A percentile compares a stretch with the other conserved stretches of the same genome.
Conservation (phyloP, 2,329 filamentous ascomycete species). For the Fusarium sp. region DNA sequence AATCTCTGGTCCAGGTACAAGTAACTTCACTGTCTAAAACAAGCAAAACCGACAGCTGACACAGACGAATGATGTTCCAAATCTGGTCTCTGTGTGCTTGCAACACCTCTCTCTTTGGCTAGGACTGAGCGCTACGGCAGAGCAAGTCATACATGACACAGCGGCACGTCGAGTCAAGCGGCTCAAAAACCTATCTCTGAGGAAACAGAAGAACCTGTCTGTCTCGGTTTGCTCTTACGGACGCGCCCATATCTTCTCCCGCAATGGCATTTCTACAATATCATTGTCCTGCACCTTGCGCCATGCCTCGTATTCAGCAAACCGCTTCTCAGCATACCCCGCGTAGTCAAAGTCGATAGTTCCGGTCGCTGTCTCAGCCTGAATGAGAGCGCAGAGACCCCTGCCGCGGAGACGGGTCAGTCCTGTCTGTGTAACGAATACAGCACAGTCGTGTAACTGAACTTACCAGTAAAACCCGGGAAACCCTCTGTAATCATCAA, state of each 20-base stretch:
- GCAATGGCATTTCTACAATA: background rate
- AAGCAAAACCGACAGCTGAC: background rate
- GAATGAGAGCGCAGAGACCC: conserved; percentile 41
- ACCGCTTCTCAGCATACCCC: conserved; percentile 36
- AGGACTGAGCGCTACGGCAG: background rate
- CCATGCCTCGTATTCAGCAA: conserved; percentile 38
- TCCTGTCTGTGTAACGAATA: background rate
- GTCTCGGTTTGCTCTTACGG: conserved; percentile 6
- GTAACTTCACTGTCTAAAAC: conserved; percentile 1
- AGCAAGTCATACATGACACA: conserved; percentile 20
- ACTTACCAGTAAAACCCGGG: conserved; percentile 43
- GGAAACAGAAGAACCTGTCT: background rate
- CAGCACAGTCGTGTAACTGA: background rate
- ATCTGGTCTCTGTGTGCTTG: background rate
- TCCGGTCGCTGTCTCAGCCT: conserved; percentile 41
- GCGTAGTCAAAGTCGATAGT: conserved; percentile 41
- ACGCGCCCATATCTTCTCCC: conserved; percentile 33
- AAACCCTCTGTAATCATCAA: conserved; percentile 36
- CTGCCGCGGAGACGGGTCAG: conserved; percentile 23
- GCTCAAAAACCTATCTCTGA: background rate
- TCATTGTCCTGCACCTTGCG: conserved; percentile 12
- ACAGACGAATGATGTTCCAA: conserved; percentile 14
- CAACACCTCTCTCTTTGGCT: conserved; percentile 7
- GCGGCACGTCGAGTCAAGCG: background rate
- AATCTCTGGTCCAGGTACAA: no score